Evolutionary conservation across 2,329 filamentous ascomycete species (phyloP).

Genomic region (Pyrenochaeta sp.): DNA sequence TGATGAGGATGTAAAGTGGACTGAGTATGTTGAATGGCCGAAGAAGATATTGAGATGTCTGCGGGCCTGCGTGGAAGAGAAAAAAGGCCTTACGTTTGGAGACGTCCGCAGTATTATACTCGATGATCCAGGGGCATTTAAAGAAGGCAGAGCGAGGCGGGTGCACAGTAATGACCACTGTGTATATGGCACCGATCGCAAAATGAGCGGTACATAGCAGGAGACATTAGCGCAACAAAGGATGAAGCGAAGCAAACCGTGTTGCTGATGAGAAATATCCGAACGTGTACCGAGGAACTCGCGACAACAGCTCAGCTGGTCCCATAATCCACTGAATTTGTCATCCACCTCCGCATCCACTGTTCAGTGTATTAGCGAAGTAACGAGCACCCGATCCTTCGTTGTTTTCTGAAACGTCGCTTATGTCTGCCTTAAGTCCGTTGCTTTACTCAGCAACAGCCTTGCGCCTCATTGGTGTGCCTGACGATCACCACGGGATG

Average conservation of each 20-base stretch:
- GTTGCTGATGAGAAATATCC: background rate
- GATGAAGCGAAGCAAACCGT: too few species aligned
- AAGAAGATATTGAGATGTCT: slow-evolving; percentile 20
- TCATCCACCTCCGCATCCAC: background rate
- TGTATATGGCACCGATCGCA: background rate
- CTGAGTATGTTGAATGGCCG: slow-evolving; percentile 47
- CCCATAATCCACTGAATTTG: background rate
- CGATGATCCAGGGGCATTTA: slow-evolving; percentile 55
- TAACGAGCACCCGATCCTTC: background rate
- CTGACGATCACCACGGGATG: background rate
- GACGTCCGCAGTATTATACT: slow-evolving; percentile 18
- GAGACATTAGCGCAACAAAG: background rate
- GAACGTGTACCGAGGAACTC: background rate
- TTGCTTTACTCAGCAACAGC: background rate
- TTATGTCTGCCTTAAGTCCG: too few species aligned
- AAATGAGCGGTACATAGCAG: background rate
- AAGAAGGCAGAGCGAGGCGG: slow-evolving; percentile 12
- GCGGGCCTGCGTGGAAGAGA: slow-evolving; percentile 14
- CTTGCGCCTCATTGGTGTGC: background rate
- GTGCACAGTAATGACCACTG: background rate
- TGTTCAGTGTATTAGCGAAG: background rate
- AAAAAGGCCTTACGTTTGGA: slow-evolving; percentile 14
- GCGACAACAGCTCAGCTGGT: too few species aligned
- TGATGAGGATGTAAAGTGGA: slow-evolving; percentile 37
- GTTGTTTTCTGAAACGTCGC: background rate